Percentiles rank a stretch among this genome's conserved stretches.
phyloP scores from a whole-genome alignment of 2,329 filamentous ascomycete species.

The Xylariaceae sp. region DNA sequence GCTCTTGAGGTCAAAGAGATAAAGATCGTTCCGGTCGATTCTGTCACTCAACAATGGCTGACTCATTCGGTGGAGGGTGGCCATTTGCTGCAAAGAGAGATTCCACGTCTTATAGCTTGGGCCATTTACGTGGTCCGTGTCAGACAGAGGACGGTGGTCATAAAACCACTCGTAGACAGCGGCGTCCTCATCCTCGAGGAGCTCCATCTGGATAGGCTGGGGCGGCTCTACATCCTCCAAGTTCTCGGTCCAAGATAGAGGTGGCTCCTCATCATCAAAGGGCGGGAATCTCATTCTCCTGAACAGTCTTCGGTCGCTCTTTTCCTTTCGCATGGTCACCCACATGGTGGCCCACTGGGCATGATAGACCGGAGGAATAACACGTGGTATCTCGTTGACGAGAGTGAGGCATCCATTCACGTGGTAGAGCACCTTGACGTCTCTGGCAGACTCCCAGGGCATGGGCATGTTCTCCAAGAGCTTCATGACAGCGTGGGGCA shows the following conservation, averaged over 20 bases:
- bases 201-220: constrained; percentile 97
- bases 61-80: constrained; percentile 87
- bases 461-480: constrained; percentile 99
- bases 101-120: constrained; percentile 98
- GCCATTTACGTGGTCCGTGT: constrained; percentile 92
- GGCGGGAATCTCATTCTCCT: constrained; percentile 99
- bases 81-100: constrained; percentile 89
- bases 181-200: constrained; percentile 89
- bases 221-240: constrained; percentile 97
- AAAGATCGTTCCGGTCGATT: constrained; percentile 95
- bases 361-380: constrained; percentile 96
- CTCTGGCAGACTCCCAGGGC: constrained; percentile 95
- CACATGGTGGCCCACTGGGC: constrained; percentile 99
- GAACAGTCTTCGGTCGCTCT: constrained; percentile 92
- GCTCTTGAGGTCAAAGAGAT: constrained; percentile 93
- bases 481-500: constrained; percentile 98
- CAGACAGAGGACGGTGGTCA: constrained; percentile 84
- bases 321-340: constrained; percentile 96
- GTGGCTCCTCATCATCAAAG: constrained; percentile 97
- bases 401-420: constrained; percentile 96
- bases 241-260: constrained; percentile 96
- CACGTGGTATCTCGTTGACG: constrained; percentile 93
- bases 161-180: constrained; percentile 98
- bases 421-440: constrained; percentile 97
- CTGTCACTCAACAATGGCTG: constrained; percentile 87